phyloP scores from a whole-genome alignment of 78 protist species.

The Guillardia theta region DNA sequence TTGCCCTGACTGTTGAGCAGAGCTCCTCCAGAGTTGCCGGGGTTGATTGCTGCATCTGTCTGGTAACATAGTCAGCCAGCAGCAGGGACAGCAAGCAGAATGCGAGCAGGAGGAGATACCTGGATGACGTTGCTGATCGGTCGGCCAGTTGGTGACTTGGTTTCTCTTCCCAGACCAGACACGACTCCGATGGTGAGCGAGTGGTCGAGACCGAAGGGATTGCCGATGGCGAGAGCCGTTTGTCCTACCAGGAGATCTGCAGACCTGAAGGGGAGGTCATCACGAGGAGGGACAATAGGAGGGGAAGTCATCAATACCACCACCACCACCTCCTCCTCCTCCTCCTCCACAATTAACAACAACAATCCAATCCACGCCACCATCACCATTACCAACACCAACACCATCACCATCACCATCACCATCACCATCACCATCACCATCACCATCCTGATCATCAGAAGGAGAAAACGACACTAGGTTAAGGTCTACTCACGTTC shows the following conservation, averaged over 20 bases:
- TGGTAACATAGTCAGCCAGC: background rate
- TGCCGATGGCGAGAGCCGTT: conserved; percentile 45
- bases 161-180: background rate
- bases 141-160: background rate
- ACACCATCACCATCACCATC: too few relatives aligned
- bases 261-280: too few relatives aligned
- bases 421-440: background rate
- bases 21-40: conserved; percentile 46
- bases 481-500: background rate
- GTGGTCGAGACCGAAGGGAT: conserved; percentile 59
- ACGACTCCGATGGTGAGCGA: conserved; percentile 36
- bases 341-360: too few relatives aligned
- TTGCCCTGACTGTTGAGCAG: conserved; percentile 18
- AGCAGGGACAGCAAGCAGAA: too few relatives aligned
- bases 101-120: too few relatives aligned
- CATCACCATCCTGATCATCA: background rate
- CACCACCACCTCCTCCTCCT: too few relatives aligned
- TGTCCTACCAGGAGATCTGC: background rate
- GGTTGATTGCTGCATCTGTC: conserved; percentile 52
- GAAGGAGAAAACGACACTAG: background rate
- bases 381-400: too few relatives aligned
- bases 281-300: too few relatives aligned
- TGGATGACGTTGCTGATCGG: conserved; percentile 15
- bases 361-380: too few relatives aligned
- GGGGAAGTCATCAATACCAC: too few relatives aligned